A percentile compares a stretch with the other conserved stretches of the same genome.
Conservation (phyloP, 1,284 basidiomycete genomes). For the Malassezia japonica region DNA sequence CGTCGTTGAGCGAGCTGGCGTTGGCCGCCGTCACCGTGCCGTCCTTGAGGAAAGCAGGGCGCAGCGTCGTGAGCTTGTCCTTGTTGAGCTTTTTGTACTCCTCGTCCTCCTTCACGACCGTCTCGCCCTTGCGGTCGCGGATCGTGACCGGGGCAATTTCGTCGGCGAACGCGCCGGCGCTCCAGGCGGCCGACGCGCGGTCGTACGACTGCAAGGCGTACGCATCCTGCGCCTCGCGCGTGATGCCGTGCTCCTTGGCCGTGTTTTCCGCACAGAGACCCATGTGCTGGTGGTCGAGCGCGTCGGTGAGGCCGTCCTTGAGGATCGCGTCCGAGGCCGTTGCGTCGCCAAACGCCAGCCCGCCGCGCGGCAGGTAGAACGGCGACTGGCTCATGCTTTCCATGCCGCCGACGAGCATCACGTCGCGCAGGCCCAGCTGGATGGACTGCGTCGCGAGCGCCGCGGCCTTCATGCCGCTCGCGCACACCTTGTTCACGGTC, state of each 20-base stretch:
- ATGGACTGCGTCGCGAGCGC: slow-evolving; percentile 51
- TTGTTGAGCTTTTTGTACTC: slow-evolving; percentile 64
- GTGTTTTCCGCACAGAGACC: slow-evolving; percentile 50
- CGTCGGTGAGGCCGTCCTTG: slow-evolving; percentile 66
- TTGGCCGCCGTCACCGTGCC: slow-evolving; percentile 52
- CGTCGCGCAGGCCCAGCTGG: slow-evolving; percentile 48
- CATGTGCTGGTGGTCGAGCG: slow-evolving; percentile 30
- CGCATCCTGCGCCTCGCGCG: slow-evolving; percentile 50
- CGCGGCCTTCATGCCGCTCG: slow-evolving; percentile 51
- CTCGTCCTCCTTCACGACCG: slow-evolving; percentile 78
- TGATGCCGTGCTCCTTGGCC: slow-evolving; percentile 47
- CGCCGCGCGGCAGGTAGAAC: slow-evolving; percentile 72
- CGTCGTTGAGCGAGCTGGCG: slow-evolving; percentile 51
- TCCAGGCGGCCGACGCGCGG: slow-evolving; percentile 84
- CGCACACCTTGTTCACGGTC: slow-evolving; percentile 73
- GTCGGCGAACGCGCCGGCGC: slow-evolving; percentile 67
- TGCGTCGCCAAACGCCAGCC: slow-evolving; percentile 77
- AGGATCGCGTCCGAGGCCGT: slow-evolving; percentile 77
- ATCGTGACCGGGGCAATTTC: slow-evolving; percentile 75
- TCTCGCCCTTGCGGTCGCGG: slow-evolving; percentile 78
- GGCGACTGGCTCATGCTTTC: slow-evolving; percentile 51
- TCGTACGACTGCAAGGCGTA: slow-evolving; percentile 90
- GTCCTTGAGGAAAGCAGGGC: slow-evolving; percentile 50
- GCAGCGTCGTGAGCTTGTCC: slow-evolving; percentile 49
- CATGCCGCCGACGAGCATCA: slow-evolving; percentile 52